Conservation (phyloP, 2,329 filamentous ascomycete species). For the Fusarium foetens region DNA sequence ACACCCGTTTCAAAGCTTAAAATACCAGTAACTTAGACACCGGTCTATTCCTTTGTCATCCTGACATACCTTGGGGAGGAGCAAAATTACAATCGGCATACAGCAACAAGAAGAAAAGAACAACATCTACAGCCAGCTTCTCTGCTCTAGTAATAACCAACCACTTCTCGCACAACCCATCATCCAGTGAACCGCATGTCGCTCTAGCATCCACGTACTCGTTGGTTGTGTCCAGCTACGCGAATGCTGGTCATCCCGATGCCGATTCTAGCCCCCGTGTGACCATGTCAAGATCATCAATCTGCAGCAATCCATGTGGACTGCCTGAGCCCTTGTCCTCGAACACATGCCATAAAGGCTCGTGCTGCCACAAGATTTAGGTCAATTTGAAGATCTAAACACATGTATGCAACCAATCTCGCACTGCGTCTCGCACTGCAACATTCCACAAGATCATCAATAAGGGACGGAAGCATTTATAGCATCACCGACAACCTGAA, state of each 20-base stretch:
- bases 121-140: neutral
- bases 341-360: slow-evolving; percentile 25
- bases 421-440: neutral
- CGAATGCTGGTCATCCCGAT: slow-evolving; percentile 10
- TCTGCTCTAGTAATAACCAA: neutral
- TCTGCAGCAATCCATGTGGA: slow-evolving; percentile 23
- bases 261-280: slow-evolving; percentile 24
- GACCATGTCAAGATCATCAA: slow-evolving; percentile 34
- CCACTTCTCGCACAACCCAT: neutral
- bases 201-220: neutral
- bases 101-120: neutral
- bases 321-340: slow-evolving; percentile 19
- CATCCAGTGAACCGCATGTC: neutral
- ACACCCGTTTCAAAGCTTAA: neutral
- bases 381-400: slow-evolving; percentile 15
- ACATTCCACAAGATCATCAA: slow-evolving; percentile 22
- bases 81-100: neutral
- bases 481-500: neutral
- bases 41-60: neutral
- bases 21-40: neutral
- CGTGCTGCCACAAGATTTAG: slow-evolving; percentile 27
- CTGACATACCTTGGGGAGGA: neutral
- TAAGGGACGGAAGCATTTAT: slow-evolving; percentile 6
- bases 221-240: slow-evolving; percentile 6
- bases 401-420: slow-evolving; percentile 18